Conservation (phyloP, 306 rosid species). For the Nissolia schottii region DNA sequence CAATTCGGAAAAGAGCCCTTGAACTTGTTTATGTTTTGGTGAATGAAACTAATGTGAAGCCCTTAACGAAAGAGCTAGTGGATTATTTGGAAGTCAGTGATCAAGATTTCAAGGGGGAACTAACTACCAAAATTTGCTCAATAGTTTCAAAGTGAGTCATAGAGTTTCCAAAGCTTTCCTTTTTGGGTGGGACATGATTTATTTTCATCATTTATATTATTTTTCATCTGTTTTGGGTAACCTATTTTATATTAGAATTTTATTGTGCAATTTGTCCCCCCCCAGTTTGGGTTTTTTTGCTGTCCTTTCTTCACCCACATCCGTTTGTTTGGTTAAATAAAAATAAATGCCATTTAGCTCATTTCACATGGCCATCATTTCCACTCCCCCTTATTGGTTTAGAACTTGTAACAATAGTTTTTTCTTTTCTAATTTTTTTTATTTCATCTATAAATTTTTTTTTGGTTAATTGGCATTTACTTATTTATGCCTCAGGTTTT, state of each 20-base stretch:
- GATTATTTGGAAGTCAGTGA: conserved; percentile 85
- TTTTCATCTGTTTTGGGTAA: not conserved
- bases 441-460: not conserved
- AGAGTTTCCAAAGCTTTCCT: conserved; percentile 8
- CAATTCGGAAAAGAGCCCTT: conserved; percentile 95
- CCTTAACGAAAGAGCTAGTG: conserved; percentile 81
- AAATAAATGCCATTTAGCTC: not conserved
- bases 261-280: not conserved
- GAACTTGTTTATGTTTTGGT: conserved; percentile 90
- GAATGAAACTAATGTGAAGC: conserved; percentile 84
- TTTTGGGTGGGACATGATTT: not conserved
- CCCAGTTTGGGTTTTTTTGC: conserved; percentile 4
- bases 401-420: not conserved
- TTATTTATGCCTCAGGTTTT: conserved; percentile 64
- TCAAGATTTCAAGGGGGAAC: conserved; percentile 89
- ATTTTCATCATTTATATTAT: not conserved
- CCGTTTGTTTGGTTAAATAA: conserved; percentile 11
- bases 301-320: conserved; percentile 6
- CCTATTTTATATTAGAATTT: no score
- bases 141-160: conserved; percentile 82
- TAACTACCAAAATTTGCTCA: conserved; percentile 87
- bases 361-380: not conserved
- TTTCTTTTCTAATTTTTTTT: conserved; percentile 2
- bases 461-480: conserved; percentile 30
- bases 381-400: conserved; percentile 11